A percentile compares a stretch with the other conserved stretches of the same genome.
phyloP scores from a whole-genome alignment of 2,329 filamentous ascomycete species.

The Paraconiothyrium brasiliense region DNA sequence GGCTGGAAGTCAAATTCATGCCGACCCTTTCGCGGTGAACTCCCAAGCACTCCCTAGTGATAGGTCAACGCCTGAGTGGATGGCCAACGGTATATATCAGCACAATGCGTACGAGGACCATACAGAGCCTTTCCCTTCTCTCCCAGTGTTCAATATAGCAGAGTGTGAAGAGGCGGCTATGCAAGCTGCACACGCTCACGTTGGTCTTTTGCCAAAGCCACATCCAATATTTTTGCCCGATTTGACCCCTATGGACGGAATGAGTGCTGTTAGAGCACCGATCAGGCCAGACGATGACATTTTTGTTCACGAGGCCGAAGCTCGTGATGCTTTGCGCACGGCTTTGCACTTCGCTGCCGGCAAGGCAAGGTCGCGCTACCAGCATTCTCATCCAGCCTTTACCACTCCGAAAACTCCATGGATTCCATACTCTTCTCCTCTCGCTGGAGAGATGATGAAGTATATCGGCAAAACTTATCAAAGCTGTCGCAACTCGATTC shows the following conservation, averaged over 20 bases:
- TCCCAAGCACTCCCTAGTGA: too few relatives aligned
- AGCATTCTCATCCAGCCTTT: constrained; percentile 1
- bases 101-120: neutral
- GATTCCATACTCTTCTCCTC: neutral
- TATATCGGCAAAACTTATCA: neutral
- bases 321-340: neutral
- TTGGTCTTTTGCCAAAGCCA: neutral
- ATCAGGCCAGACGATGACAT: neutral
- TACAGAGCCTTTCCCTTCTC: neutral
- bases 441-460: neutral
- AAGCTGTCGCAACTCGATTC: neutral
- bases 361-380: neutral
- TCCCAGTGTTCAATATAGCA: neutral
- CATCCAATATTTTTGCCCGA: neutral
- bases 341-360: neutral
- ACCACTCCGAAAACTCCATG: neutral
- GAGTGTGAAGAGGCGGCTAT: constrained; percentile 3
- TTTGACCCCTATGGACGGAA: neutral
- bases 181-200: neutral
- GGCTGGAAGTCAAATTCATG: neutral
- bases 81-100: neutral
- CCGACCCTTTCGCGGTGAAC: neutral
- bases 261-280: neutral
- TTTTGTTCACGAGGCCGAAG: neutral
- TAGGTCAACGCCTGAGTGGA: neutral